Conservation (phyloP, 1,284 basidiomycete species). For the Stygiomarasmius scandens region DNA sequence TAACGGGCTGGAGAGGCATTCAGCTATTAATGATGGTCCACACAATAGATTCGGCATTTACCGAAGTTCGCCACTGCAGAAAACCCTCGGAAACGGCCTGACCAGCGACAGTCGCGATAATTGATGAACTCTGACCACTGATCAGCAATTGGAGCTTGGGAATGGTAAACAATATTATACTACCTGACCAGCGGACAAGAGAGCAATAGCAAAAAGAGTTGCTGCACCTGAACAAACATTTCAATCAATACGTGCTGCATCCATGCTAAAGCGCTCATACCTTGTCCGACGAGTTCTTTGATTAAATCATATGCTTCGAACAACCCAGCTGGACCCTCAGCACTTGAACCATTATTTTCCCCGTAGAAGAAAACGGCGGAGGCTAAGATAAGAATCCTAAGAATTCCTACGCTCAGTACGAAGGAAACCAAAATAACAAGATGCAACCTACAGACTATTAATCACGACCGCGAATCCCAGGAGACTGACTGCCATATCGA, state of each 20-base stretch:
- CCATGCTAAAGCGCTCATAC: conserved; percentile 41
- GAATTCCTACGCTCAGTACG: neutral
- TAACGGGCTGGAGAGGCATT: conserved; percentile 6
- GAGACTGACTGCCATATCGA: conserved; percentile 67
- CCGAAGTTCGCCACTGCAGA: conserved; percentile 86
- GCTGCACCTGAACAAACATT: conserved; percentile 58
- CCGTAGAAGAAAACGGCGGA: conserved; percentile 77
- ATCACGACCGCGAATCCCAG: conserved; percentile 86
- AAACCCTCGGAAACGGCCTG: conserved; percentile 95
- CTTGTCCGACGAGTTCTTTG: conserved; percentile 62
- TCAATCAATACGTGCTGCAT: neutral
- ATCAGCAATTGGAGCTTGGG: neutral
- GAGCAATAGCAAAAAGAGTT: conserved; percentile 82
- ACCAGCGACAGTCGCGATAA: conserved; percentile 92
- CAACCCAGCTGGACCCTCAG: conserved; percentile 61
- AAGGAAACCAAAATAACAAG: neutral
- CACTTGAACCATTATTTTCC: conserved; percentile 17
- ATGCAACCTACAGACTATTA: conserved; percentile 68
- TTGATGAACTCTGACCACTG: conserved; percentile 72
- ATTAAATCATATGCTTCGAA: conserved; percentile 85
- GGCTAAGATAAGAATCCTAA: conserved; percentile 71
- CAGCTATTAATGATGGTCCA: neutral
- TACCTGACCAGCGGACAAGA: conserved; percentile 81
- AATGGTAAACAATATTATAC: neutral
- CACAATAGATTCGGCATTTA: neutral